Conservation (phyloP, 2,329 filamentous ascomycete genomes). For the Neopestalotiopsis sp. region DNA sequence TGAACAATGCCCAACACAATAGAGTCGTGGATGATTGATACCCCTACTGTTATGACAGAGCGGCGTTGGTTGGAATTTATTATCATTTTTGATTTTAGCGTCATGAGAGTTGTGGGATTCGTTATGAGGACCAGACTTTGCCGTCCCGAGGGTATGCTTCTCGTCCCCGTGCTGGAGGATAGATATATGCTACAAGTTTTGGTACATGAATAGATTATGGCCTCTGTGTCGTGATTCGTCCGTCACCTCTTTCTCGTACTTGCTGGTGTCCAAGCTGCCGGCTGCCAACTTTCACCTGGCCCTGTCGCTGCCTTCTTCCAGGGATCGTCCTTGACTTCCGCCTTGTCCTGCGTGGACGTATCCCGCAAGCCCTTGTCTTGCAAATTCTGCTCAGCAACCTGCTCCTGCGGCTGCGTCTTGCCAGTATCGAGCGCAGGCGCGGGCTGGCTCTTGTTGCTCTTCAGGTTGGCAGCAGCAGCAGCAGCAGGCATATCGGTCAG, state of each 20-base stretch:
- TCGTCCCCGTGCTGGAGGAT: neutral
- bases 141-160: neutral
- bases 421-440: constrained; percentile 32
- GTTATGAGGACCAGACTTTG: neutral
- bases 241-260: constrained; percentile 41
- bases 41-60: neutral
- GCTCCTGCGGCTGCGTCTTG: constrained; percentile 24
- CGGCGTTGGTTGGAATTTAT: neutral
- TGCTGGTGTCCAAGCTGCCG: constrained; percentile 63
- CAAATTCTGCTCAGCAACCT: constrained; percentile 19
- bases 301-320: constrained; percentile 60
- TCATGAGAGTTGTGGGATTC: constrained; percentile 4
- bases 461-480: neutral
- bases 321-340: constrained; percentile 47
- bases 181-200: neutral
- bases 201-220: neutral
- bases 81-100: neutral
- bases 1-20: neutral
- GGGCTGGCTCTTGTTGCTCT: constrained; percentile 26
- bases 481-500: constrained; percentile 10
- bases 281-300: constrained; percentile 71
- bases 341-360: constrained; percentile 16
- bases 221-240: neutral
- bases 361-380: neutral
- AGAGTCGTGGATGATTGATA: constrained; percentile 1